A percentile compares a stretch with the other conserved stretches of the same genome.
Conservation (phyloP, 352 stramenopile genomes). For the Phytopythium litorale region DNA sequence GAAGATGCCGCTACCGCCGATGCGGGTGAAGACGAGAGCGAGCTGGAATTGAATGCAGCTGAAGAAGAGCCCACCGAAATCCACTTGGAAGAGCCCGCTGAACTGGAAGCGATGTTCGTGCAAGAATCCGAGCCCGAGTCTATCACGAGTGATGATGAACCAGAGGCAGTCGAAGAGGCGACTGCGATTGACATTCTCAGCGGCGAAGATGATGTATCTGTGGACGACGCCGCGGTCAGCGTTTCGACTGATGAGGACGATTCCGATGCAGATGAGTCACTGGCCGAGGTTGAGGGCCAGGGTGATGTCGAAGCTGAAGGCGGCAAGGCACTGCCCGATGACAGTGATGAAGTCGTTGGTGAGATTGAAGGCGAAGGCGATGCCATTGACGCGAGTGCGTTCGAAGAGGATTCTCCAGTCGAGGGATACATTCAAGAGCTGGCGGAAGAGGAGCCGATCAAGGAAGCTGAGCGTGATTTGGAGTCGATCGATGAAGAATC, state of each 20-base stretch:
- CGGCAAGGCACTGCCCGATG: neutral
- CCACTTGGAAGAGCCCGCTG: neutral
- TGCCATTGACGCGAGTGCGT: neutral
- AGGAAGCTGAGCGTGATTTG: neutral
- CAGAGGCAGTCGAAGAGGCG: conserved; percentile 1
- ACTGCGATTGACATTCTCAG: conserved; percentile 4
- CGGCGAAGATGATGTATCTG: neutral
- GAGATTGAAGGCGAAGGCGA: neutral
- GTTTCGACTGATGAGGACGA: conserved; percentile 5
- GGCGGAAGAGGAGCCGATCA: neutral
- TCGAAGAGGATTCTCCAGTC: neutral
- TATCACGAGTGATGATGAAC: neutral
- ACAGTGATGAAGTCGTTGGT: neutral
- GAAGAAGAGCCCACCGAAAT: neutral
- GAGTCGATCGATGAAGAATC: neutral
- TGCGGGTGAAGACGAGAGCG: neutral
- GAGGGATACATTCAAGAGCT: neutral
- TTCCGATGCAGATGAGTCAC: neutral
- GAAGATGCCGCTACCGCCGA: conserved; percentile 2
- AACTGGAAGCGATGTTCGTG: neutral
- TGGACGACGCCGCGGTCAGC: neutral
- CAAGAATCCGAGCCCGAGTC: neutral
- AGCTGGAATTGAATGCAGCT: neutral
- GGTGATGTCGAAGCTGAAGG: neutral
- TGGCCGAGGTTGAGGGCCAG: neutral